Evolutionary conservation across 495 filamentous ascomycete species (phyloP).

Genomic region (Tuber magnatum): DNA sequence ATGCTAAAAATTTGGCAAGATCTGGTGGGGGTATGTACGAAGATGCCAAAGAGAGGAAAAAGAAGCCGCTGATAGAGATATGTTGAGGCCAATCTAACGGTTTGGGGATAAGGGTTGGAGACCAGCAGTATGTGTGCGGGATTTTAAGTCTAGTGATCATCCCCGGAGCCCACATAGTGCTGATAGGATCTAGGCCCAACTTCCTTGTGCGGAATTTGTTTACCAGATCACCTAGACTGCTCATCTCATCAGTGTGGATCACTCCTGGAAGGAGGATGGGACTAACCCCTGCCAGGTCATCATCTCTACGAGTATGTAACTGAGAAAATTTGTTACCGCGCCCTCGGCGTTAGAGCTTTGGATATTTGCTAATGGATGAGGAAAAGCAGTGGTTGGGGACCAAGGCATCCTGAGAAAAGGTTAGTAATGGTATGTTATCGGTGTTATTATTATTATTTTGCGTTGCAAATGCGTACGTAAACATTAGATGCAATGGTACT

Average conservation of each 20-base stretch:
- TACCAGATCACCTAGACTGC: constrained; percentile 59
- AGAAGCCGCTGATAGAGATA: constrained; percentile 59
- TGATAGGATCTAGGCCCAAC: constrained; percentile 55
- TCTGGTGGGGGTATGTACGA: constrained; percentile 53
- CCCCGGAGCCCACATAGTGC: constrained; percentile 59
- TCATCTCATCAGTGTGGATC: constrained; percentile 60
- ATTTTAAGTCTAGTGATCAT: constrained; percentile 55
- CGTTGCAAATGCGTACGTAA: constrained; percentile 42
- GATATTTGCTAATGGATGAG: constrained; percentile 66
- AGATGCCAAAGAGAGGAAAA: constrained; percentile 56
- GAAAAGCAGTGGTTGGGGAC: constrained; percentile 61
- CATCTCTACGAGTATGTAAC: constrained; percentile 63
- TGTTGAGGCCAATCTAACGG: constrained; percentile 57
- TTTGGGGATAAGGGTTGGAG: constrained; percentile 56
- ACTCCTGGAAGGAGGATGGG: constrained; percentile 31
- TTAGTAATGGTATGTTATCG: constrained; percentile 55
- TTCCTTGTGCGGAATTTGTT: constrained; percentile 56
- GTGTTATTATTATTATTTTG: constrained; percentile 45
- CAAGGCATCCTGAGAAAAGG: constrained; percentile 62
- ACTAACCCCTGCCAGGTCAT: constrained; percentile 60
- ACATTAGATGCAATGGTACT: constrained; percentile 61
- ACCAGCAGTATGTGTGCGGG: constrained; percentile 64
- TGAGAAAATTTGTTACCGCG: constrained; percentile 62
- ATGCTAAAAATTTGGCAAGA: constrained; percentile 51
- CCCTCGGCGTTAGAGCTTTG: constrained; percentile 56